These are phyloP conservation scores for Colletotrichum ledebouriae DNA, from an alignment of 2,329 filamentous ascomycete species.

Conservation along the genomic window DNA sequence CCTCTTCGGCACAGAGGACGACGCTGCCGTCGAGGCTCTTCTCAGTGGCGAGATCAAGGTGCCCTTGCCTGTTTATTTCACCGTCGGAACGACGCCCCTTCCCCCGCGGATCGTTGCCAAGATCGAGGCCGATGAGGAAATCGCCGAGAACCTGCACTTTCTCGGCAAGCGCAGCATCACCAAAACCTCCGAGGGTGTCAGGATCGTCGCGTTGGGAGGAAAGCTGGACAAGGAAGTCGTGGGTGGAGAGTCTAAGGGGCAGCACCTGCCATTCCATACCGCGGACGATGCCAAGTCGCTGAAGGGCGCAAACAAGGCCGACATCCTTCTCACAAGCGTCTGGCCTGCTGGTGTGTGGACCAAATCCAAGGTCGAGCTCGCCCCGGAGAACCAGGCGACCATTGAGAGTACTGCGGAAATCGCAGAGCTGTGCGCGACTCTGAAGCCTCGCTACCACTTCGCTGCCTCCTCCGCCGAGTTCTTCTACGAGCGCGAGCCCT, in stretches of 20 bases:
- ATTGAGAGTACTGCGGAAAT: conserved; percentile 74
- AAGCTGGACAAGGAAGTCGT: conserved; percentile 72
- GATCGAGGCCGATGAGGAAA: conserved; percentile 78
- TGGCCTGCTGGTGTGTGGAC: conserved; percentile 84
- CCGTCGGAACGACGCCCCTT: conserved; percentile 79
- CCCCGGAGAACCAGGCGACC: conserved; percentile 64
- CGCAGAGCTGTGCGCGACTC: conserved; percentile 79
- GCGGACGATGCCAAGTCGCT: conserved; percentile 81
- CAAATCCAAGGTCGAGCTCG: conserved; percentile 74
- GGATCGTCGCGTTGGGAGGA: conserved; percentile 89
- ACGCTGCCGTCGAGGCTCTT: conserved; percentile 73
- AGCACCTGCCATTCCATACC: conserved; percentile 83
- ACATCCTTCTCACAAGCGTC: conserved; percentile 87
- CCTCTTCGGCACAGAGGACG: conserved; percentile 76
- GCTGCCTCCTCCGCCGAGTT: conserved; percentile 73
- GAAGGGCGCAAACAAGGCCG: conserved; percentile 80
- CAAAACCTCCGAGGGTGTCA: conserved; percentile 90
- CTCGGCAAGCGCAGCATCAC: conserved; percentile 88
- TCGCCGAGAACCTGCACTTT: conserved; percentile 93
- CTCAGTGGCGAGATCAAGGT: conserved; percentile 80
- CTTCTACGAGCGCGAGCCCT: conserved; percentile 94
- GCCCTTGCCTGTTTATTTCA: conserved; percentile 91
- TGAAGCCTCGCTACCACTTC: conserved; percentile 96
- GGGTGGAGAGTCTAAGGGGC: conserved; percentile 75
- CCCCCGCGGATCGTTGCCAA: conserved; percentile 79